Conservation (phyloP, 345 rosid species). For the Eucalyptus pauciflora region DNA sequence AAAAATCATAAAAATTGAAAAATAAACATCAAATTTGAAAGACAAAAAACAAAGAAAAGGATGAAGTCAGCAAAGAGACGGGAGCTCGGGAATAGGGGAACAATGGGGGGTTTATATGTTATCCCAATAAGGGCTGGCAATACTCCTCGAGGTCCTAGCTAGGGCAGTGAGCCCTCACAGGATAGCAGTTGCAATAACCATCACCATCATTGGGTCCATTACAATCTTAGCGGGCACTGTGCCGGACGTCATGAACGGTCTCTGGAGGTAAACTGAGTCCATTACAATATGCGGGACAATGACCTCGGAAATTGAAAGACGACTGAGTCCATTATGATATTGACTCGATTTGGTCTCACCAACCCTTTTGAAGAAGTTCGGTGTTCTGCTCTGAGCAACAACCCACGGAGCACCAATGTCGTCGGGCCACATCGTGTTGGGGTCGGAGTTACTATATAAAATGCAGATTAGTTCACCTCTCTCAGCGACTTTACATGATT, state of each 20-base stretch:
- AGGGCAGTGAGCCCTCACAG: too few species aligned
- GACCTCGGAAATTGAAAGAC: neutral
- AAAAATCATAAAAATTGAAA: too few species aligned
- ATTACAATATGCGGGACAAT: neutral
- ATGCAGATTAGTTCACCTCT: neutral
- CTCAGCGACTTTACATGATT: neutral
- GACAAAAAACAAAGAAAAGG: too few species aligned
- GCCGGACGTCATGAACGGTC: neutral
- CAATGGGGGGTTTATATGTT: too few species aligned
- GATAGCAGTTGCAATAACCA: too few species aligned
- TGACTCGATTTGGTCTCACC: neutral
- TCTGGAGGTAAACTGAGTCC: neutral
- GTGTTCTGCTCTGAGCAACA: neutral
- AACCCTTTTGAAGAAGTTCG: neutral
- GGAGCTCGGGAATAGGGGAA: too few species aligned
- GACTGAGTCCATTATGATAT: neutral
- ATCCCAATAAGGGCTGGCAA: too few species aligned
- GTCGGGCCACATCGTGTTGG: neutral
- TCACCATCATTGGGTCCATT: too few species aligned
- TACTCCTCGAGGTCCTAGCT: accelerated
- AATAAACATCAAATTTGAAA: too few species aligned
- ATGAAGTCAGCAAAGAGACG: too few species aligned
- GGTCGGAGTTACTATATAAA: neutral
- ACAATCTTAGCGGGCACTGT: neutral
- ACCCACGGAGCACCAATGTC: neutral